phyloP scores from a whole-genome alignment of 176 grass and related monocot species.

The Thalia dealbata region DNA sequence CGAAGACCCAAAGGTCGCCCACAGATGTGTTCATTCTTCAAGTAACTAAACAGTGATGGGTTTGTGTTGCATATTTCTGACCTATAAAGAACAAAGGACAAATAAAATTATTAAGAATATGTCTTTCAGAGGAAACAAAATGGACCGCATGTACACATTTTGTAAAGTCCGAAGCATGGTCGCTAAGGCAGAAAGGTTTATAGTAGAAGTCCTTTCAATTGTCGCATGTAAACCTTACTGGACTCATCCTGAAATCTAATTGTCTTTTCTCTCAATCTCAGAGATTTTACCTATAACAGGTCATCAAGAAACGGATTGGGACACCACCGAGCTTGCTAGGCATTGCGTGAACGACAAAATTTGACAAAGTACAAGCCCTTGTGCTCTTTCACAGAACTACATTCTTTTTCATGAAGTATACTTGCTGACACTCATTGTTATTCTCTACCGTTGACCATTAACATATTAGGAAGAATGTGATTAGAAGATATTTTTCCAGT shows the following conservation, averaged over 20 bases:
- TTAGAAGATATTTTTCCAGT: background rate
- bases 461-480: background rate
- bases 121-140: background rate
- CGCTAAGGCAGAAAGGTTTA: background rate
- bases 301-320: too few species aligned
- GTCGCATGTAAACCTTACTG: background rate
- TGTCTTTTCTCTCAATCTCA: too few species aligned
- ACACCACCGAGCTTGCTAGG: too few species aligned
- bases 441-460: background rate
- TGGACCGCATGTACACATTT: background rate
- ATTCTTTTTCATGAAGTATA: background rate
- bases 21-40: conserved; percentile 22
- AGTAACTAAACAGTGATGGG: conserved; percentile 7
- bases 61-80: conserved; percentile 9
- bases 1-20: conserved; percentile 24
- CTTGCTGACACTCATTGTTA: background rate
- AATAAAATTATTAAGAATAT: background rate
- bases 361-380: too few species aligned
- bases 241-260: too few species aligned
- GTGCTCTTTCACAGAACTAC: background rate
- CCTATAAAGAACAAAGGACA: background rate
- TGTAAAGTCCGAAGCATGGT: background rate
- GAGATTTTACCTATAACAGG: too few species aligned
- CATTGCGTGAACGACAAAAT: too few species aligned
- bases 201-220: background rate